Conservation (phyloP, 2,329 filamentous ascomycete genomes). For the Simplicillium aogashimaense region DNA sequence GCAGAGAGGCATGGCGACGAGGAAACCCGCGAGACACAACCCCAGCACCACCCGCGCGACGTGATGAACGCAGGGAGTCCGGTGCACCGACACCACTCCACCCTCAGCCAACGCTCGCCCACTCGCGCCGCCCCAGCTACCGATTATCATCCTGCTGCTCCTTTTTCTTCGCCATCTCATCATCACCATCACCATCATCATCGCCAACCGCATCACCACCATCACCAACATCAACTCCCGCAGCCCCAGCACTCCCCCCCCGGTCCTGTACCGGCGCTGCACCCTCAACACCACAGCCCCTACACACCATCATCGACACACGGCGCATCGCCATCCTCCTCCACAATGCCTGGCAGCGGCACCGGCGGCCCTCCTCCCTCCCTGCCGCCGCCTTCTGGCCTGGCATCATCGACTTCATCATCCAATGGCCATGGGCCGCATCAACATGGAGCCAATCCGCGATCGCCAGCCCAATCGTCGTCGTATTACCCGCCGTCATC, state of each 20-base stretch:
- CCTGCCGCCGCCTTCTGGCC: conserved; percentile 2
- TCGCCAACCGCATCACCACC: conserved; percentile 8
- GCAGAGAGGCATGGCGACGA: too few species aligned
- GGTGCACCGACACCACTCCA: conserved; percentile 25
- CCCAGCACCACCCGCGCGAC: conserved; percentile 31
- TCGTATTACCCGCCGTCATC: conserved; percentile 27
- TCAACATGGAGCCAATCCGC: conserved; percentile 18
- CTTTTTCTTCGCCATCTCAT: conserved; percentile 17
- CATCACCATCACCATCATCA: conserved; percentile 15
- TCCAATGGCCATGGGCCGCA: conserved; percentile 7
- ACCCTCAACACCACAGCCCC: conserved; percentile 1
- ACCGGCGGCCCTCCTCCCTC: conserved; percentile 5
- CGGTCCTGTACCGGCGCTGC: conserved; percentile 9
- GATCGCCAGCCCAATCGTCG: conserved; percentile 32
- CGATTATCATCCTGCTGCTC: conserved; percentile 16
- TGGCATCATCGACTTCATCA: conserved; percentile 5
- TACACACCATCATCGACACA: conserved; percentile 3
- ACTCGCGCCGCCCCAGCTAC: conserved; percentile 17
- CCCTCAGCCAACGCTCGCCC: conserved; percentile 40
- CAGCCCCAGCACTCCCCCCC: conserved; percentile 6
- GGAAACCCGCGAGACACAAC: too few species aligned
- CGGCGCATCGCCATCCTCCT: conserved; percentile 2
- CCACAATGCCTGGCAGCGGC: conserved; percentile 2
- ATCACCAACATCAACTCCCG: conserved; percentile 5
- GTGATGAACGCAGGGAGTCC: conserved; percentile 29